Evolutionary conservation across 441 rosid species (phyloP).

Genomic region (Raphanus hybrid): DNA sequence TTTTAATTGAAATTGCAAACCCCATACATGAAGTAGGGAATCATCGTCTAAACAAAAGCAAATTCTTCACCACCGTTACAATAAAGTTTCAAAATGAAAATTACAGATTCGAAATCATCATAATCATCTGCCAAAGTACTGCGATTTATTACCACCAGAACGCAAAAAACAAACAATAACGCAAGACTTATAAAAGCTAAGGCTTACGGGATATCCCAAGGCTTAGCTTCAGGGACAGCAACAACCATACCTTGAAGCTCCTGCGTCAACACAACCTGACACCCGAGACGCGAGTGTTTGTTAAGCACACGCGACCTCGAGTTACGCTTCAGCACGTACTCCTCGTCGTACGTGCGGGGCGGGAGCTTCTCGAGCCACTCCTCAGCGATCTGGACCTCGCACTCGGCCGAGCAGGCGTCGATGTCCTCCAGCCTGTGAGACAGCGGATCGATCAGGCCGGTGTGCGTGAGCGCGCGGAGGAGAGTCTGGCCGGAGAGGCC

Average conservation of each 20-base stretch:
- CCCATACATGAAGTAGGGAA: constrained; percentile 24
- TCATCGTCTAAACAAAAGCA: constrained; percentile 28
- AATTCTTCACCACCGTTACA: constrained; percentile 39
- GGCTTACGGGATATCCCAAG: constrained; percentile 90
- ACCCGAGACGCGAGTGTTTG: constrained; percentile 84
- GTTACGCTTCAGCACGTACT: constrained; percentile 76
- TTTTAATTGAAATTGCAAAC: constrained; percentile 26
- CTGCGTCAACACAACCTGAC: constrained; percentile 79
- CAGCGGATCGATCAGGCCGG: constrained; percentile 79
- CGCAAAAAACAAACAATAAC: constrained; percentile 17
- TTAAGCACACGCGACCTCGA: constrained; percentile 86
- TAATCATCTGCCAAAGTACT: constrained; percentile 27
- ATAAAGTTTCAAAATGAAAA: background rate
- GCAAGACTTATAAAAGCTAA: background rate
- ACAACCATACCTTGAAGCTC: constrained; percentile 97
- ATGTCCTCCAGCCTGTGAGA: constrained; percentile 91
- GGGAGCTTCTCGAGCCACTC: constrained; percentile 92
- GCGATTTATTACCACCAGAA: constrained; percentile 38
- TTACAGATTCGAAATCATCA: constrained; percentile 32
- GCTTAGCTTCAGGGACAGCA: constrained; percentile 92
- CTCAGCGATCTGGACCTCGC: constrained; percentile 95
- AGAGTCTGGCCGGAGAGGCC: constrained; percentile 89
- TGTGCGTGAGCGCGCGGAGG: constrained; percentile 69
- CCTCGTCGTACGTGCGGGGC: constrained; percentile 84
- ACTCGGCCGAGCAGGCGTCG: constrained; percentile 96